These are phyloP conservation scores for Coleophoma crateriformis DNA, from an alignment of 2,329 filamentous ascomycete genomes.

Conservation along the genomic window DNA sequence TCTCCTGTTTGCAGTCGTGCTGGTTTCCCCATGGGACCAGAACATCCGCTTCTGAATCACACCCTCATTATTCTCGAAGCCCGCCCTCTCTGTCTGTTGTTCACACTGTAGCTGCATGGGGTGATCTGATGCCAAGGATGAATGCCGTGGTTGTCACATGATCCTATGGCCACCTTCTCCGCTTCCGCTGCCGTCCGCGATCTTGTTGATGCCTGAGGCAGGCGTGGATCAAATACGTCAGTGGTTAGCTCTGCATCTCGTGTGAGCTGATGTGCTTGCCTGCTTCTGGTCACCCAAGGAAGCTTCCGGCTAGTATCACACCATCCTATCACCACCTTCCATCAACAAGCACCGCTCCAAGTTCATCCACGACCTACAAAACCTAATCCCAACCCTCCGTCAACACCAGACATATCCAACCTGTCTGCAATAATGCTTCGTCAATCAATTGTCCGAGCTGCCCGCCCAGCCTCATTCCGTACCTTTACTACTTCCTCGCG, in stretches of 20 bases:
- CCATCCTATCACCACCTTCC: constrained; percentile 15
- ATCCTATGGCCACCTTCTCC: too few species aligned
- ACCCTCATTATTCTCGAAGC: too few species aligned
- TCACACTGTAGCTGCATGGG: too few species aligned
- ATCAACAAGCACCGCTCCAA: constrained; percentile 1
- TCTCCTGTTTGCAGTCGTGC: too few species aligned
- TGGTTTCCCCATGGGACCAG: too few species aligned
- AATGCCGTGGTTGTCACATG: too few species aligned
- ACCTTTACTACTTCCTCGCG: constrained; percentile 27
- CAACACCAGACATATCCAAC: constrained; percentile 6
- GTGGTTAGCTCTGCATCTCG: background rate
- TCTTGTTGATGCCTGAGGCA: too few species aligned
- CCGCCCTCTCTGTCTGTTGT: too few species aligned
- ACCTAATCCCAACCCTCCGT: constrained; percentile 10
- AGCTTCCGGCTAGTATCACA: constrained; percentile 10
- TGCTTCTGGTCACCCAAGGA: background rate
- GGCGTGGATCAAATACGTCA: constrained; percentile 1
- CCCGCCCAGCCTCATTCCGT: constrained; percentile 33
- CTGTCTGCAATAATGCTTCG: constrained; percentile 55
- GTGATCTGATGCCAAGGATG: too few species aligned
- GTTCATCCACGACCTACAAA: constrained; percentile 5
- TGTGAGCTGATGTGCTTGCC: too few species aligned
- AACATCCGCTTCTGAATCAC: too few species aligned
- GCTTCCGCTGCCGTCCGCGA: too few species aligned
- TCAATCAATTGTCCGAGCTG: constrained; percentile 46